Percentiles rank a stretch among this genome's conserved stretches.
These are phyloP conservation scores for Trebouxia sp. DNA, from an alignment of 139 green algal species.

Conservation along the genomic window DNA sequence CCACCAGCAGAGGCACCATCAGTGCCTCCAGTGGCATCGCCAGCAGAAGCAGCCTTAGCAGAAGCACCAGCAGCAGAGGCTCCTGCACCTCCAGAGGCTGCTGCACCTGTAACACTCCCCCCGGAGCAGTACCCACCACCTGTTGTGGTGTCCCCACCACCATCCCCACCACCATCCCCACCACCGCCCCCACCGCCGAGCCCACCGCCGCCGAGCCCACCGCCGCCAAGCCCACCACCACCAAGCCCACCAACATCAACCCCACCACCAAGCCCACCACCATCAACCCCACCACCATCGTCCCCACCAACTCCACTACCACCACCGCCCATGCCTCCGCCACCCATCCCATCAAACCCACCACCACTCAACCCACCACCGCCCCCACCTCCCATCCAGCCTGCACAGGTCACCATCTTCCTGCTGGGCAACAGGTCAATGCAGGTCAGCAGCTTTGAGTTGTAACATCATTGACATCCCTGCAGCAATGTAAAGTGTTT, in stretches of 20 bases:
- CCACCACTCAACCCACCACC: neutral
- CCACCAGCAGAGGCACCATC: neutral
- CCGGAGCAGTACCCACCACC: neutral
- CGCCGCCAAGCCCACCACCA: neutral
- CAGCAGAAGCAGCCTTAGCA: neutral
- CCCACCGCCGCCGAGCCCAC: neutral
- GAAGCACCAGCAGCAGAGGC: neutral
- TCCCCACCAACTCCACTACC: neutral
- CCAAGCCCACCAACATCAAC: neutral
- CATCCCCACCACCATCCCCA: neutral
- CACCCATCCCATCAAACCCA: neutral
- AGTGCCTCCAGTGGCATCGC: neutral
- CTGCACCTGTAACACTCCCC: neutral
- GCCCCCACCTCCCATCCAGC: neutral
- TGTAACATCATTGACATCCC: neutral
- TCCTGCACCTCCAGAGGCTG: neutral
- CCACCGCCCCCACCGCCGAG: neutral
- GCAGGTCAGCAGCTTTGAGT: slow-evolving; percentile 10
- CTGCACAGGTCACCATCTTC: neutral
- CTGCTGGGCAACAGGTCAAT: neutral
- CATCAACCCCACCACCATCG: neutral
- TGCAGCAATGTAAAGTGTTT: neutral
- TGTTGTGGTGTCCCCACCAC: neutral
- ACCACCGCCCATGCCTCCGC: neutral
- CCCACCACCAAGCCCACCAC: neutral